Evolutionary conservation across 495 filamentous ascomycete species (phyloP), one percentile per base, ranked within the genome.

Genomic region (Penicillium diatomitis): DNA sequence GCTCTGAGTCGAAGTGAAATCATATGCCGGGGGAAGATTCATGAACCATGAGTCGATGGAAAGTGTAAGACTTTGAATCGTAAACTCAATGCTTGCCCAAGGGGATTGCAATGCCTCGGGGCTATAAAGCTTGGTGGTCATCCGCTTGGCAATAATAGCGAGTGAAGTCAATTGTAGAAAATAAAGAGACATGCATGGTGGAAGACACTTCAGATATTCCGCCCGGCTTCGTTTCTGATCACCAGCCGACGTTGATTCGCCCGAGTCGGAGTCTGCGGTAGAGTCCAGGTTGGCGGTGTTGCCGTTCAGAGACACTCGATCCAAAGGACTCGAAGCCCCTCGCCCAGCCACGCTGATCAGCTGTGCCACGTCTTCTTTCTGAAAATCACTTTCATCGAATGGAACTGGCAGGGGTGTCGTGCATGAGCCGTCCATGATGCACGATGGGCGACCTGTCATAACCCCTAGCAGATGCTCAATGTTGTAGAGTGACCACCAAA

Each of bases 401-500:
- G 78, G 73, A 28, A 73, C 57, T 0, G 80, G 77, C 34, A 84
- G 58, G 8, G 80, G 73, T 4, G 74, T 76, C 36, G 73, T 77
- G 54, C 73, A 79, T 51, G 76, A 70, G 41, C 65, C 66, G 46
- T 81, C 73, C 27, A 66, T 62, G 31, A 84, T 74, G 50, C 72
- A 77, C 12, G 73, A 76, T 5, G 80, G 81, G 9, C 82, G 73
- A 8, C 82, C 82, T 3, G 78, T 83, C 50, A 84, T 76, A 28
- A 74, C 64, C 52, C 73, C 72, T 37, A 85, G 69, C 8, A 75
- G 65, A 43, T 76, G 72, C 34, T 85, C 82, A 12, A 84, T 49
- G 4, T 70, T 73, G 49, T 78, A 78, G 10, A 84, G 46, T 6
- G 80, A 71, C 71, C 77, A 82, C 81, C 81, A 85, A 20, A 82